phyloP scores from a whole-genome alignment of 2,329 filamentous ascomycete species.

The Colletotrichum sp. region DNA sequence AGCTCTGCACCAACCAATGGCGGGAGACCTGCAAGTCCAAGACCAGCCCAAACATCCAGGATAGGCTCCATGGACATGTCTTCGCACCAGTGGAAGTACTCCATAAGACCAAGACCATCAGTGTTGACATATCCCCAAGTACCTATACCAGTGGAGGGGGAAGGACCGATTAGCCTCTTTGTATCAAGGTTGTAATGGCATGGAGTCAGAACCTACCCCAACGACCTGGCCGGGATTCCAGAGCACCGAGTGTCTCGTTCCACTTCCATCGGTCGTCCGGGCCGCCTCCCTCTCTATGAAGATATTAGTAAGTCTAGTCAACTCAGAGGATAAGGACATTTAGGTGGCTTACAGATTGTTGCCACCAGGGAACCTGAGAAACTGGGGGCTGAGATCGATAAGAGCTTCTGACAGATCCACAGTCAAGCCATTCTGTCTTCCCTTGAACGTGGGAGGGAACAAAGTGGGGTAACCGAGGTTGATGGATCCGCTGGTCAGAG shows the following conservation, averaged over 20 bases:
- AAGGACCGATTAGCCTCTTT: rapidly evolving
- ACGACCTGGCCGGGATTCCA: background rate
- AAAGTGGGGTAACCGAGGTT: background rate
- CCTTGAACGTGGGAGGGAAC: background rate
- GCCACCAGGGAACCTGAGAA: background rate
- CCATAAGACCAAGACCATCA: background rate
- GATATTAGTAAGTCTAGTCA: background rate
- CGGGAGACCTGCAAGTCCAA: background rate
- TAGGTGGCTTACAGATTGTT: background rate
- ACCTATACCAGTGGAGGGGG: rapidly evolving
- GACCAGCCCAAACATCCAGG: background rate
- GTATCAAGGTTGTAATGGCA: rapidly evolving
- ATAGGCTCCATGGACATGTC: background rate
- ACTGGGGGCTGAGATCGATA: background rate
- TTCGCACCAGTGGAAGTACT: background rate
- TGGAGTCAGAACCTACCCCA: background rate
- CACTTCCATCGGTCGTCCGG: background rate
- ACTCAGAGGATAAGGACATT: background rate
- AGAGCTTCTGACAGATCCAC: background rate
- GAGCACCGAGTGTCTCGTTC: background rate
- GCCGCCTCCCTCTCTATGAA: background rate
- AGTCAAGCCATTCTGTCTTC: background rate
- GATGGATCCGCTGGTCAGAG: background rate
- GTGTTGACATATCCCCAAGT: background rate
- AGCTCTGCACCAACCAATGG: background rate